Conservation (phyloP, 2,329 filamentous ascomycete species). For the Davidsoniella neocaledoniae region DNA sequence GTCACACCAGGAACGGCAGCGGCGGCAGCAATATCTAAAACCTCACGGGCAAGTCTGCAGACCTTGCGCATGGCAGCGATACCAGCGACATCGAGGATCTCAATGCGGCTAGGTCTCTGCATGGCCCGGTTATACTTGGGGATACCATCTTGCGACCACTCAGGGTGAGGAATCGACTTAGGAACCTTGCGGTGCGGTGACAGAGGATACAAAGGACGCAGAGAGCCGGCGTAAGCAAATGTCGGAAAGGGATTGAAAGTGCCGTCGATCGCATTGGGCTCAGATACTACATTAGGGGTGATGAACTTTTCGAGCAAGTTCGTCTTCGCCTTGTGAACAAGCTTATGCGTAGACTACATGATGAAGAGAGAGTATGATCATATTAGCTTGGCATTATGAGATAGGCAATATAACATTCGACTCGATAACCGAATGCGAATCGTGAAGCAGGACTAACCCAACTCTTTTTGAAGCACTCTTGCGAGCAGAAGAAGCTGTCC, state of each 20-base stretch:
- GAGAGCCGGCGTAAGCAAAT: conserved; percentile 62
- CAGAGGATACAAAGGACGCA: conserved; percentile 78
- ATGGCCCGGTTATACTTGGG: conserved; percentile 43
- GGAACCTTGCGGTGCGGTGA: conserved; percentile 58
- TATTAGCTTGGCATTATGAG: background rate
- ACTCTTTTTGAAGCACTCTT: conserved; percentile 97
- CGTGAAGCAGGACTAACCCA: conserved; percentile 49
- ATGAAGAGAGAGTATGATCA: background rate
- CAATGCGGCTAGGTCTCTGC: conserved; percentile 61
- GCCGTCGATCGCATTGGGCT: conserved; percentile 80
- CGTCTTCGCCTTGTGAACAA: conserved; percentile 56
- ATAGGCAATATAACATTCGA: too few species aligned
- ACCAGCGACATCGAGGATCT: conserved; percentile 61
- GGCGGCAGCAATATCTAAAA: conserved; percentile 77
- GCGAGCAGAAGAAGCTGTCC: conserved; percentile 91
- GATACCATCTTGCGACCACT: conserved; percentile 76
- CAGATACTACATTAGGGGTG: conserved; percentile 69
- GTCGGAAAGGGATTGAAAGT: conserved; percentile 84
- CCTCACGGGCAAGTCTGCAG: conserved; percentile 72
- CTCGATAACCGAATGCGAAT: background rate
- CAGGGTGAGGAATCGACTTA: conserved; percentile 64
- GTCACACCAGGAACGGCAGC: conserved; percentile 81
- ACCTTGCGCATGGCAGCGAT: conserved; percentile 88
- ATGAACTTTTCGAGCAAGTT: conserved; percentile 58
- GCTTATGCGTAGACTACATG: conserved; percentile 29